Base-by-base conservation (phyloP, 2,329 filamentous ascomycete species). In the Metarhizium brunneum region DNA sequence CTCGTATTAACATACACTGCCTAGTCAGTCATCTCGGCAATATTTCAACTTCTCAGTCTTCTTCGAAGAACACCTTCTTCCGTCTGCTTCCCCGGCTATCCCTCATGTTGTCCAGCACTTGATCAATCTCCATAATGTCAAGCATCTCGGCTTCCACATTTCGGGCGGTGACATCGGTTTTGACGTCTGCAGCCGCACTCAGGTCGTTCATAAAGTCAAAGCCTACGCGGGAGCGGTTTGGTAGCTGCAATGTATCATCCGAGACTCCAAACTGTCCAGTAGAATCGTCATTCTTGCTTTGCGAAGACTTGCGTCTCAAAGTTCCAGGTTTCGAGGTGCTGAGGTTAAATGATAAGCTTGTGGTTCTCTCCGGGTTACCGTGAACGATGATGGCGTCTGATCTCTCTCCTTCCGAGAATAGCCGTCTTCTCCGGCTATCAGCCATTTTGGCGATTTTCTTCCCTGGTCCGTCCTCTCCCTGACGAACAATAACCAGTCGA, bases 51-150 rank as follows among this genome's bases (percentile, higher is more conserved):
- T 45, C 51, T 65, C 60, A 72, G 10, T 62, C 57, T 52, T 76
- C 72, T 55, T 79, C 76, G 59, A 81, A 81, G 57, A 81, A 73
- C 54, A 79, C 77, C 64, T 74, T 74, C 68, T 79, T 80, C 54
- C 72, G 73, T 50, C 76, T 77, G 54, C 70, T 72, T 38, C 72
- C 73, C 49, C 76, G 70, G 38, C 74, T 73, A 43, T 68, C 71
- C 54, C 83, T 77, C 78, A 86, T 73, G 52, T 70, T 73, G 50
- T 81, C 76, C 53, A 86, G 67, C 51, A 77, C 79, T 57, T 80
- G 77, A 61, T 86, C 83, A 63, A 86, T 84, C 61, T 83, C 82
- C 76, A 84, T 80, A 48, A 86, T 82, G 64, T 85, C 82, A 61
- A 86, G 72, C 73, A 84, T 79, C 67, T 84, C 81, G 35, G 75